Evolutionary conservation across 2,329 filamentous ascomycete genomes (phyloP).

Genomic region (Pseudocercospora musae): DNA sequence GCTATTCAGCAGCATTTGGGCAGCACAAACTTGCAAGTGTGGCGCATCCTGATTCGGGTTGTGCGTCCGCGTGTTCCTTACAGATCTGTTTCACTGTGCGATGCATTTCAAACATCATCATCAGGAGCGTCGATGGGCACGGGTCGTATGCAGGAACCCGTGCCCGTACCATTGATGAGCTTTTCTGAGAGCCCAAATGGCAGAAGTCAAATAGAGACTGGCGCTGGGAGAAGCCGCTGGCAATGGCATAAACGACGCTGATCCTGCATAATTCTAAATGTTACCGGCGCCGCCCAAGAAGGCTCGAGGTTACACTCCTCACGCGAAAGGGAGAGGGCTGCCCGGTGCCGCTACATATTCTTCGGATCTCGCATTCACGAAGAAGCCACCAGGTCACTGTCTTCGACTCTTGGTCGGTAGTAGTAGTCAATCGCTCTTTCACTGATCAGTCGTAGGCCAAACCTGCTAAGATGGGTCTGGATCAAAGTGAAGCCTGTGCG

Average conservation of each 20-base stretch:
- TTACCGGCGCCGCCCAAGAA: not conserved
- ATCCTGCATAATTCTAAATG: not conserved
- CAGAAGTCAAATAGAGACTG: not conserved
- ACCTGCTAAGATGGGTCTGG: not conserved
- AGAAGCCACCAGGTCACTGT: not conserved
- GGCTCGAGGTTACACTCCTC: slow-evolving; percentile 1
- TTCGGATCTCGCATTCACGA: not conserved
- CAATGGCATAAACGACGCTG: not conserved
- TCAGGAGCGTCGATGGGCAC: not conserved
- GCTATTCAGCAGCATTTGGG: not conserved
- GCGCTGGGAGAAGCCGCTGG: not conserved
- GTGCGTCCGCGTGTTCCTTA: not conserved
- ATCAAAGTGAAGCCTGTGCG: not conserved
- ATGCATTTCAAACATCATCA: not conserved
- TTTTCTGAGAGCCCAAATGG: not conserved
- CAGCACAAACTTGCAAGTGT: not conserved
- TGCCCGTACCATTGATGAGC: not conserved
- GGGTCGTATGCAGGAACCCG: not conserved
- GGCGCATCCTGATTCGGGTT: not conserved
- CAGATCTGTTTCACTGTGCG: not conserved
- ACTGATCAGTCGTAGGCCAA: not conserved
- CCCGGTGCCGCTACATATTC: not conserved
- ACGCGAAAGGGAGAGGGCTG: slow-evolving; percentile 4
- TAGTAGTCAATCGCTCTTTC: not conserved
- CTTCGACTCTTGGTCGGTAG: not conserved